Evolutionary conservation across 176 grass and related monocot species (phyloP).

Genomic region (Melocanna baccifera): DNA sequence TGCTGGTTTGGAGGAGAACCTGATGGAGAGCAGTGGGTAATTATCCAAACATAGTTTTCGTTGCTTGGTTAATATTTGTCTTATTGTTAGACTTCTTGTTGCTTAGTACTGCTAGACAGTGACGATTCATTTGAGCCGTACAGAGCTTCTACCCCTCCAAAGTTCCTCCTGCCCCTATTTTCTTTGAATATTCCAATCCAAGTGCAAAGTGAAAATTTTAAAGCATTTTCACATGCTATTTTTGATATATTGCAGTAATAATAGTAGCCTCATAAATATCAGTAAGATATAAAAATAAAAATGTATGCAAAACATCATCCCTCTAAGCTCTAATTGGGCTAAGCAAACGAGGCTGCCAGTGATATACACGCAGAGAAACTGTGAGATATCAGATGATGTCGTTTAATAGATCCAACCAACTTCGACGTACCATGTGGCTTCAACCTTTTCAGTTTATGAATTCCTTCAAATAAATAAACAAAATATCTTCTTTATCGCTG

Average conservation of each 20-base stretch:
- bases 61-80: neutral
- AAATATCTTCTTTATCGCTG: too few species aligned
- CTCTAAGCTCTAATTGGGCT: neutral
- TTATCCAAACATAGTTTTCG: neutral
- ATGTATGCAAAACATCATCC: neutral
- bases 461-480: too few species aligned
- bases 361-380: neutral
- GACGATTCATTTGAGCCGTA: neutral
- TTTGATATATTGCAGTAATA: neutral
- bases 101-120: neutral
- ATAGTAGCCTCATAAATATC: neutral
- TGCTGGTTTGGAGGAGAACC: neutral
- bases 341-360: neutral
- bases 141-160: neutral
- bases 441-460: accelerated
- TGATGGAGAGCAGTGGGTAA: neutral
- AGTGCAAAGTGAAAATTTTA: neutral
- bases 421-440: neutral
- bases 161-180: neutral
- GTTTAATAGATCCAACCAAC: neutral
- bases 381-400: neutral
- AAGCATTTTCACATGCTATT: neutral
- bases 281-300: neutral
- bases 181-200: neutral
- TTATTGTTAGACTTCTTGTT: neutral